These are phyloP conservation scores for Cladosporium austrohemisphaericum DNA, from an alignment of 2,329 filamentous ascomycete species.

Conservation along the genomic window DNA sequence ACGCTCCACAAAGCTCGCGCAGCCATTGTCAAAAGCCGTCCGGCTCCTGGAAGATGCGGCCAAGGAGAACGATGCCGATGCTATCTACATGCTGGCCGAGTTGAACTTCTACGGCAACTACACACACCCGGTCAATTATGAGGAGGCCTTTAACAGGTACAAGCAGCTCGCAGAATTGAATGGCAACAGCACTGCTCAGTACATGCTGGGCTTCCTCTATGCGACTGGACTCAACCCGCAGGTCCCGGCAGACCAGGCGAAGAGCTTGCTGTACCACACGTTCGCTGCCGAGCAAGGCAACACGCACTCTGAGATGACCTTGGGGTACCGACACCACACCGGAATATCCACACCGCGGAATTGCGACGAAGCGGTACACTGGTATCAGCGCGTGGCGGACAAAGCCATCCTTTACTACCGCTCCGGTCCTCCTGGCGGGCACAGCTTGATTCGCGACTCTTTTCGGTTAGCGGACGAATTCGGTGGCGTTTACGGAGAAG, in stretches of 20 bases:
- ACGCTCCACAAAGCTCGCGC: conserved; percentile 43
- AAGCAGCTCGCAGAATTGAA: conserved; percentile 68
- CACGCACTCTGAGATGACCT: conserved; percentile 85
- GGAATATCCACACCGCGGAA: conserved; percentile 82
- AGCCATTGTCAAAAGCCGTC: conserved; percentile 55
- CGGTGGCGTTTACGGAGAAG: conserved; percentile 92
- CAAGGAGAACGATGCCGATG: conserved; percentile 63
- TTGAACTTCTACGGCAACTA: conserved; percentile 97
- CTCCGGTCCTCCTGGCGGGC: conserved; percentile 85
- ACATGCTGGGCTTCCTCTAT: conserved; percentile 95
- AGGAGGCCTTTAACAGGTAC: conserved; percentile 76
- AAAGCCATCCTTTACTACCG: conserved; percentile 86
- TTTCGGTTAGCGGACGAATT: conserved; percentile 86
- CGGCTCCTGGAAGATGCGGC: conserved; percentile 58
- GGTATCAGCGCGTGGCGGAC: conserved; percentile 91
- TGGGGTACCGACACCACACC: conserved; percentile 78
- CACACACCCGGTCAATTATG: conserved; percentile 77
- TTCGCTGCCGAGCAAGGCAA: conserved; percentile 84
- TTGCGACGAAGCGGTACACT: conserved; percentile 78
- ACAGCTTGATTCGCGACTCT: conserved; percentile 69
- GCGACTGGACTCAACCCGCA: conserved; percentile 83
- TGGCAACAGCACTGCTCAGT: conserved; percentile 88
- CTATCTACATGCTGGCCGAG: conserved; percentile 83
- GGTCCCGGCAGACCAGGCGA: conserved; percentile 81
- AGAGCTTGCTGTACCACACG: conserved; percentile 88